These are phyloP conservation scores for Lentinula sp. DNA, from an alignment of 768 basidiomycete genomes.

Conservation along the genomic window DNA sequence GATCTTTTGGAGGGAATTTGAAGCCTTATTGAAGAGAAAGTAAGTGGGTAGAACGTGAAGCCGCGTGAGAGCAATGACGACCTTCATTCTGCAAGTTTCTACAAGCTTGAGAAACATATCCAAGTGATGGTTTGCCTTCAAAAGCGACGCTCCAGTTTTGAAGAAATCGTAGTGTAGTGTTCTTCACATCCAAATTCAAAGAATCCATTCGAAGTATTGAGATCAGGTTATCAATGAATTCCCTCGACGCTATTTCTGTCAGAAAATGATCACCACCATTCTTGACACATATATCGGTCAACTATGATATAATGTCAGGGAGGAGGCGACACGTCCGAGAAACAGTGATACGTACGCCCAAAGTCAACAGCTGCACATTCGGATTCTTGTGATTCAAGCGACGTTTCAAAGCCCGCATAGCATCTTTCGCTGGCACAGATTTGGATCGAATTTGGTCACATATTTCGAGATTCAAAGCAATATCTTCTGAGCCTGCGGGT, in stretches of 20 bases:
- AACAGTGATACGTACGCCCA: conserved; percentile 52
- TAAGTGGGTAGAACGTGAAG: neutral
- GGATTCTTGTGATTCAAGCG: conserved; percentile 92
- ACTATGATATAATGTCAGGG: conserved; percentile 32
- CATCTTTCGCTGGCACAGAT: conserved; percentile 75
- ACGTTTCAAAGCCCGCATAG: conserved; percentile 84
- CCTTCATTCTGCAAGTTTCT: conserved; percentile 72
- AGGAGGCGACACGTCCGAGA: neutral
- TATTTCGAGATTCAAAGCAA: conserved; percentile 91
- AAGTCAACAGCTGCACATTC: conserved; percentile 86
- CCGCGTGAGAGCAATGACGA: conserved; percentile 22
- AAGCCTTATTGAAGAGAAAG: conserved; percentile 45
- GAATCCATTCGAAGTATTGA: conserved; percentile 77
- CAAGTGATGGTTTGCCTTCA: conserved; percentile 67
- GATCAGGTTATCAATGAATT: conserved; percentile 91
- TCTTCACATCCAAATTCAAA: conserved; percentile 79
- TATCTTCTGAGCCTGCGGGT: conserved; percentile 80
- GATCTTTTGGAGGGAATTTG: conserved; percentile 79
- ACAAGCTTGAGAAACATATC: conserved; percentile 78
- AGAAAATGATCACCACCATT: conserved; percentile 95
- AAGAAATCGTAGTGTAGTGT: conserved; percentile 66
- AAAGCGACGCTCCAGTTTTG: conserved; percentile 95
- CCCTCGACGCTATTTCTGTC: conserved; percentile 74
- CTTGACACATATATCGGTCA: conserved; percentile 91
- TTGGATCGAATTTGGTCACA: conserved; percentile 96